Conservation (phyloP, 768 basidiomycete species). For the Lyophyllum decastes region DNA sequence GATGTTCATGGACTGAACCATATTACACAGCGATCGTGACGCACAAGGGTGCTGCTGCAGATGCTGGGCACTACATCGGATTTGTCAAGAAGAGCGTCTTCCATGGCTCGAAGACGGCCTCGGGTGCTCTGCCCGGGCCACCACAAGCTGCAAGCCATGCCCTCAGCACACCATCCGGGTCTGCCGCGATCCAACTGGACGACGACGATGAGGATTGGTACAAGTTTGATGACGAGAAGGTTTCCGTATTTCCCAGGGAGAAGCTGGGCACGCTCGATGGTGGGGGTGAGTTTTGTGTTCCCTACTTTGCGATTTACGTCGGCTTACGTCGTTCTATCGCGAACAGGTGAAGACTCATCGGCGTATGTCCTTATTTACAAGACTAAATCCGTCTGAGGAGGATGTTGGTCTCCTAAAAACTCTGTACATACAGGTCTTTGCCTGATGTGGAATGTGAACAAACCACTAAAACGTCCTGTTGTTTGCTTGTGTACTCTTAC, state of each 20-base stretch:
- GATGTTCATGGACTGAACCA: neutral
- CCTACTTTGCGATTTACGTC: neutral
- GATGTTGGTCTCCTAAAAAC: neutral
- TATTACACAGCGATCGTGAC: constrained; percentile 76
- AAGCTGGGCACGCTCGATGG: constrained; percentile 86
- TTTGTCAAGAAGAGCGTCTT: constrained; percentile 83
- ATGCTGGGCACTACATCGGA: constrained; percentile 94
- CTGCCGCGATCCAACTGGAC: constrained; percentile 37
- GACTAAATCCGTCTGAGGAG: constrained; percentile 41
- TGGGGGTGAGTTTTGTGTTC: constrained; percentile 52
- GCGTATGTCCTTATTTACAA: constrained; percentile 90
- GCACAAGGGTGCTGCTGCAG: constrained; percentile 95
- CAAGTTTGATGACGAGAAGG: constrained; percentile 97
- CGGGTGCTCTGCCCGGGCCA: constrained; percentile 3
- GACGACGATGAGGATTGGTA: constrained; percentile 87
- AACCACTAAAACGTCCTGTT: neutral
- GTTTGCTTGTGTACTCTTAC: neutral
- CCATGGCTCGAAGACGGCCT: constrained; percentile 38
- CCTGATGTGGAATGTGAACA: neutral
- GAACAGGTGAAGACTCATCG: constrained; percentile 72
- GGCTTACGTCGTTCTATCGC: neutral
- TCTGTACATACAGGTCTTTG: too few species aligned
- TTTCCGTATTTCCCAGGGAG: constrained; percentile 81
- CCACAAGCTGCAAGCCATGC: constrained; percentile 12
- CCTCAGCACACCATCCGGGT: constrained; percentile 14